Evolutionary conservation across 345 rosid genomes (phyloP).

Genomic region (Lagerstroemia speciosa): DNA sequence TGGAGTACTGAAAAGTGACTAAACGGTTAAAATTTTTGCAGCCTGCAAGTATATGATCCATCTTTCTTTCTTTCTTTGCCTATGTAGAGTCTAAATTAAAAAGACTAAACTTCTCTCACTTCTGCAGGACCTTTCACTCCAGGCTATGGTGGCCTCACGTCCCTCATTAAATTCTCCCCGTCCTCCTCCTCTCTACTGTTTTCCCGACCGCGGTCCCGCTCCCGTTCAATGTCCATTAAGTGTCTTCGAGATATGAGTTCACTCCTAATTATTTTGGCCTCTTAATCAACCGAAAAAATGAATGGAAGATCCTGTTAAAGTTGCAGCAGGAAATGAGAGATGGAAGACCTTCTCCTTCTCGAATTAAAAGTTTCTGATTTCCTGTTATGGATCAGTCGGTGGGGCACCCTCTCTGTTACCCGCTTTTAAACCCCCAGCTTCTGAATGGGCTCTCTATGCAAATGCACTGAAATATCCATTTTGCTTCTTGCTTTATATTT

Average conservation of each 20-base stretch:
- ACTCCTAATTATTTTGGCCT: too few species aligned
- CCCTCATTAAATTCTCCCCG: background rate
- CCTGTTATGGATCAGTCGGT: background rate
- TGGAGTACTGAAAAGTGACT: constrained; percentile 3
- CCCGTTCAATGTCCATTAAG: background rate
- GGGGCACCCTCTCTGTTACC: background rate
- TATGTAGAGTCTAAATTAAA: background rate
- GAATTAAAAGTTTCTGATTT: background rate
- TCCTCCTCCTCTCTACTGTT: background rate
- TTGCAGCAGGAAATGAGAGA: too few species aligned
- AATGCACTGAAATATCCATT: constrained; percentile 3
- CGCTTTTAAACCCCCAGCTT: background rate
- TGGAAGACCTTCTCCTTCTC: background rate
- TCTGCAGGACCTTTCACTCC: background rate
- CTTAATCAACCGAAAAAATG: too few species aligned
- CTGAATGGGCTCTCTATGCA: background rate
- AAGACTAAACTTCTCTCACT: background rate
- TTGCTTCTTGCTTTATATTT: background rate
- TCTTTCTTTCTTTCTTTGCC: background rate
- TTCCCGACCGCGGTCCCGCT: background rate
- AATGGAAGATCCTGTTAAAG: too few species aligned
- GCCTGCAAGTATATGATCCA: background rate
- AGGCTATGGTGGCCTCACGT: background rate
- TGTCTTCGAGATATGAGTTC: too few species aligned
- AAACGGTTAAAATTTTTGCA: constrained; percentile 3